Evolutionary conservation across 2,329 filamentous ascomycete species (phyloP).

Genomic region (Xylariaceae sp.): DNA sequence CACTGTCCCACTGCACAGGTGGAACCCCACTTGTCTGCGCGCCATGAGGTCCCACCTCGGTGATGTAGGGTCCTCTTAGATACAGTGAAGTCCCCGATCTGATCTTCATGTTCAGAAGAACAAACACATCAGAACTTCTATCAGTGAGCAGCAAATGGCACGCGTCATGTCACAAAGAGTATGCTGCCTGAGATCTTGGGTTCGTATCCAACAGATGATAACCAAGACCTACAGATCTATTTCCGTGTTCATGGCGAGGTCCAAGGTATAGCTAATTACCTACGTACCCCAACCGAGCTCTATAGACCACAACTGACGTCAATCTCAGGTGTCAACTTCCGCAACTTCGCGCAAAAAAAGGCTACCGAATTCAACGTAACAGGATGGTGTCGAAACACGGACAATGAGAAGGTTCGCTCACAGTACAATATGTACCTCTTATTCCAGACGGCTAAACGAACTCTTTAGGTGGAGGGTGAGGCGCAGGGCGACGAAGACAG

Average conservation of each 20-base stretch:
- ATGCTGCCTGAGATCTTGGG: background rate
- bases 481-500: conserved; percentile 70
- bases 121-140: background rate
- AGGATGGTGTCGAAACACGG: conserved; percentile 61
- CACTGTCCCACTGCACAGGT: background rate
- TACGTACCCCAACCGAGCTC: background rate
- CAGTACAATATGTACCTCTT: conserved; percentile 6
- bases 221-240: conserved; percentile 45
- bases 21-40: background rate
- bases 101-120: background rate
- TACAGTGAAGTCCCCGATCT: background rate
- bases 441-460: background rate
- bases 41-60: too few species aligned
- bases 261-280: conserved; percentile 52
- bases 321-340: conserved; percentile 53
- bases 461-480: conserved; percentile 77
- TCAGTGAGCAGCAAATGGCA: background rate
- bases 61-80: background rate
- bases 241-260: conserved; percentile 67
- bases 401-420: conserved; percentile 47
- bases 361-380: conserved; percentile 51
- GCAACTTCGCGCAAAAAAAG: conserved; percentile 54
- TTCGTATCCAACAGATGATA: background rate
- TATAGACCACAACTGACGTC: conserved; percentile 17
- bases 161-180: conserved; percentile 21